phyloP scores from a whole-genome alignment of 352 stramenopile genomes.

The Globisporangium radiosum region DNA sequence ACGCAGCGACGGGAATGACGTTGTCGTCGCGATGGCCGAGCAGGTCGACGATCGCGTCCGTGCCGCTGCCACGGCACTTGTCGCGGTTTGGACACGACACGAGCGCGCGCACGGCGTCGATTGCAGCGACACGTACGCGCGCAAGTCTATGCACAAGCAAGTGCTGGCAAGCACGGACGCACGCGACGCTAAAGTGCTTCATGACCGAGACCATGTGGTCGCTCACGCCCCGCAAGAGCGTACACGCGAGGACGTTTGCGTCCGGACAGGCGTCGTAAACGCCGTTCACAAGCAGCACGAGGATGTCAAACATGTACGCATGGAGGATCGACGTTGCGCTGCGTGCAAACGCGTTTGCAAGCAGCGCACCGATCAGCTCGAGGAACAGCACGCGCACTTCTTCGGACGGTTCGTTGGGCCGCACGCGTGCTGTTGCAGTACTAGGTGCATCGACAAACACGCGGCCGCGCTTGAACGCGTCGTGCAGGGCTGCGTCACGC shows the following conservation, averaged over 20 bases:
- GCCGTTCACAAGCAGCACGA: conserved; percentile 58
- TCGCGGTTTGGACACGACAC: conserved; percentile 84
- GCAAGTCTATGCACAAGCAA: conserved; percentile 88
- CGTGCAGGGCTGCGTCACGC: conserved; percentile 56
- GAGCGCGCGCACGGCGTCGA: conserved; percentile 78
- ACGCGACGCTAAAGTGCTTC: conserved; percentile 90
- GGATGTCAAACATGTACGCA: conserved; percentile 74
- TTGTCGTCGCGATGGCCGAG: conserved; percentile 95
- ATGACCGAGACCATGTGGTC: conserved; percentile 86
- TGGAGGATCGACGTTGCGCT: conserved; percentile 66
- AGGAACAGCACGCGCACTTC: conserved; percentile 69
- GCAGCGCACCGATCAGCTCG: conserved; percentile 36
- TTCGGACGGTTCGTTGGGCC: conserved; percentile 62
- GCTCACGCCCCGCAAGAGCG: conserved; percentile 35
- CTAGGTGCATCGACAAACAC: conserved; percentile 33
- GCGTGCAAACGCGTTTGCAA: conserved; percentile 44
- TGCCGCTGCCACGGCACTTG: conserved; percentile 92
- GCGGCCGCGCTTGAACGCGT: conserved; percentile 66
- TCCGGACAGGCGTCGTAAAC: conserved; percentile 86
- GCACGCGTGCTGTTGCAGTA: conserved; percentile 33
- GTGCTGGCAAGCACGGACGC: conserved; percentile 76
- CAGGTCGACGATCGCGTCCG: conserved; percentile 91
- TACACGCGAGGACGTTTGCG: conserved; percentile 71
- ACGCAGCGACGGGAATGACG: conserved; percentile 90
- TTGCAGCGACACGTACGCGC: conserved; percentile 79